A percentile compares a stretch with the other conserved stretches of the same genome.
Conservation (phyloP, 1,139 yeast genomes). For the Candida pseudoviswanathii region DNA sequence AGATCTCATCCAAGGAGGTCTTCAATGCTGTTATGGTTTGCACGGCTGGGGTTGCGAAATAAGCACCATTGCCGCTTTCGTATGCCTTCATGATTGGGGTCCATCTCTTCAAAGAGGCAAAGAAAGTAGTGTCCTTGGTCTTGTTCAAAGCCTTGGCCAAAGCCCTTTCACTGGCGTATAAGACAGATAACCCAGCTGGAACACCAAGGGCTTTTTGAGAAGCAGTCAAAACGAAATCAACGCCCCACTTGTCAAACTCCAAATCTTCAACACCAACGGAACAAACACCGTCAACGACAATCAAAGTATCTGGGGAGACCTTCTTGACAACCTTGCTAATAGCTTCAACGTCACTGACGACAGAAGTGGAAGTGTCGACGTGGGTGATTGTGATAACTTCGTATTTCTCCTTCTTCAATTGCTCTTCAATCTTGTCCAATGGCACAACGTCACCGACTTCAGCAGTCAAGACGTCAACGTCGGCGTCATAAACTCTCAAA, state of each 20-base stretch:
- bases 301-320: constrained; percentile 75
- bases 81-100: constrained; percentile 85
- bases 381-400: constrained; percentile 84
- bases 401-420: constrained; percentile 56
- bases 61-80: constrained; percentile 79
- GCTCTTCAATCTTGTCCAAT: constrained; percentile 53
- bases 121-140: constrained; percentile 59
- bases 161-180: constrained; percentile 77
- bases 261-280: constrained; percentile 87
- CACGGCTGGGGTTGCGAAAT: constrained; percentile 93
- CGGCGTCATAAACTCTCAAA: constrained; percentile 69
- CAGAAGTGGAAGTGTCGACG: constrained; percentile 96
- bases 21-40: constrained; percentile 83
- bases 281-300: constrained; percentile 93
- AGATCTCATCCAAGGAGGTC: constrained; percentile 74
- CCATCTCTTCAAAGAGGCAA: constrained; percentile 84
- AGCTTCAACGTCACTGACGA: constrained; percentile 69
- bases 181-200: constrained; percentile 87
- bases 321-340: constrained; percentile 63
- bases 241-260: constrained; percentile 86
- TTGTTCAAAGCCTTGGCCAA: constrained; percentile 59
- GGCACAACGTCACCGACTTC: constrained; percentile 74
- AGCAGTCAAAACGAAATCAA: constrained; percentile 87
- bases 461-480: constrained; percentile 68
- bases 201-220: constrained; percentile 96